Evolutionary conservation across 257 asterid species (phyloP), one percentile per base, ranked within the genome.

Genomic region (Solanum pinnatisectum): DNA sequence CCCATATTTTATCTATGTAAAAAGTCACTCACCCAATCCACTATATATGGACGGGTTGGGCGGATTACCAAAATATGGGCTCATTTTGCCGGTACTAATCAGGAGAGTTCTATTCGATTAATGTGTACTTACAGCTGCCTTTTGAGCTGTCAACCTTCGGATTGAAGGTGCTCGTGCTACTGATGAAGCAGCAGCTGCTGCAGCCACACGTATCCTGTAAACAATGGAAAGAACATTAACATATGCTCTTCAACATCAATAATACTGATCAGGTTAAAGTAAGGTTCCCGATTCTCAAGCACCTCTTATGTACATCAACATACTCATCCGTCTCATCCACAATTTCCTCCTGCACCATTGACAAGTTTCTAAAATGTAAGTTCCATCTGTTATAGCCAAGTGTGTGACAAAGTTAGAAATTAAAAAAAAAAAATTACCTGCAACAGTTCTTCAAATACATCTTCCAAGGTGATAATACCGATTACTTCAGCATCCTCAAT

Each of bases 291-390:
- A 49, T 49, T 15, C 60, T 49, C 60, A 15, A 49, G 60, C 60
- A 95, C 99, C 98, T 95, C 89, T 89, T 95, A 87, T 96, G 99
- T 65, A 96, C 99, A 90, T 96, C 98, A 40, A 96, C 99, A 89
- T 67, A 96, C 91, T 95, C 99, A 85, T 96, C 99, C 0, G 99
- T 95, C 94, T 96, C 99, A 46, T 96, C 99, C 4, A 96, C 99
- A 84, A 96, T 96, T 92, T 96, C 98, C 91, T 96, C 99, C 98
- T 96, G 94, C 88, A 91, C 46, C 39, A 86, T 9, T 74, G 85
- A 65, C 87, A 76, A 52, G 84, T 32, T 37, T 56, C 23, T 67
- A 52, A 63, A 82, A 87, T 35, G 39, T 81, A 27, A 81, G 85
- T 81, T 6, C 65, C 37, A 78, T 42, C 63, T 78, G 37, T 42